phyloP scores from a whole-genome alignment of 78 protist species.

The Emiliania huxleyi region DNA sequence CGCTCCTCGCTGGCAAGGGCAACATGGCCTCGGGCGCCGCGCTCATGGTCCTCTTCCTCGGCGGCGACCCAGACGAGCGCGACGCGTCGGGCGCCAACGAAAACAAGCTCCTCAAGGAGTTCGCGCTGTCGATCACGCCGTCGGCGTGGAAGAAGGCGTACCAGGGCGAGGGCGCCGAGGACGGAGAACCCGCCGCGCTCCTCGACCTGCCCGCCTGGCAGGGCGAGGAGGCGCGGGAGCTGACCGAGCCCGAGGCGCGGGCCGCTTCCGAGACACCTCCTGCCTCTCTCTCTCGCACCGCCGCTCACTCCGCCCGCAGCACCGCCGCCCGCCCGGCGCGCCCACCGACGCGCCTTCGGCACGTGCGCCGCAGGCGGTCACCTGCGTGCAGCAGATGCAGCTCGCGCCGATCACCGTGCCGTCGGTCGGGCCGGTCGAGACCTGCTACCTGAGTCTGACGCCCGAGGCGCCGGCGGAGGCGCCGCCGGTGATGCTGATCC shows the following conservation, averaged over 20 bases:
- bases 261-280: too few relatives aligned
- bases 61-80: background rate
- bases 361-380: background rate
- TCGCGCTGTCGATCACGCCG: background rate
- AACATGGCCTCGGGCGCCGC: background rate
- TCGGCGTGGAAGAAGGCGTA: constrained; percentile 22
- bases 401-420: background rate
- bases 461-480: background rate
- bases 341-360: too few relatives aligned
- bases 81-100: background rate
- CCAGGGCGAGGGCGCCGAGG: background rate
- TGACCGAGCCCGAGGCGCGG: background rate
- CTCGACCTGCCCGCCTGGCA: constrained; percentile 6
- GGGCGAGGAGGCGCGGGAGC: background rate
- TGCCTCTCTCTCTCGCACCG: too few relatives aligned
- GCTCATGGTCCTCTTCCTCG: background rate
- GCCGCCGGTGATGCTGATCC: background rate
- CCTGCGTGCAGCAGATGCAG: background rate
- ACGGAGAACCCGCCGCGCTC: background rate
- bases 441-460: background rate
- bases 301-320: too few relatives aligned
- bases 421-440: background rate
- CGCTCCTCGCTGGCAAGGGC: background rate
- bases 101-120: background rate
- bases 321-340: too few relatives aligned